These are phyloP conservation scores for Penicillium italicum DNA, from an alignment of 2,329 filamentous ascomycete species.

Conservation along the genomic window DNA sequence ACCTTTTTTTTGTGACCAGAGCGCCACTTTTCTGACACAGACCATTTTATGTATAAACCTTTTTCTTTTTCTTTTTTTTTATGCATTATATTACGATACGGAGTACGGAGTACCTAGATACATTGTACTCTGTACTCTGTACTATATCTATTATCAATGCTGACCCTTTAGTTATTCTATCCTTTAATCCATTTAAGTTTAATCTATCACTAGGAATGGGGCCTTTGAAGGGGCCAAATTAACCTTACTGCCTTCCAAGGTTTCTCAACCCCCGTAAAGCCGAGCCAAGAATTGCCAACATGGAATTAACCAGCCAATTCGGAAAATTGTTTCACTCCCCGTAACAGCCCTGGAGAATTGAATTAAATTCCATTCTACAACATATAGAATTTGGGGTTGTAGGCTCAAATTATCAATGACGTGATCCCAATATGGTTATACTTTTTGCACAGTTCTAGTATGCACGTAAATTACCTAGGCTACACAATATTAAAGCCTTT, in stretches of 20 bases:
- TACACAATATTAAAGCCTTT: conserved; percentile 5
- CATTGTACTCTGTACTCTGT: not conserved
- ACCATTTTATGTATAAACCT: conserved; percentile 10
- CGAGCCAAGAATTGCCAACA: conserved; percentile 20
- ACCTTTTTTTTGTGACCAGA: conserved; percentile 33
- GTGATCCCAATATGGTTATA: conserved; percentile 1
- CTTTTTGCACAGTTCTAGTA: not conserved
- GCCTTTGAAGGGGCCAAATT: conserved; percentile 15
- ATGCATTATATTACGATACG: not conserved
- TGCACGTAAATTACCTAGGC: conserved; percentile 2
- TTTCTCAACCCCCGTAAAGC: conserved; percentile 22
- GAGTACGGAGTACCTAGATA: too few species aligned
- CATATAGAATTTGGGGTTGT: not conserved
- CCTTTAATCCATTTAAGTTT: not conserved
- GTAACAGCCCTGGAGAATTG: not conserved
- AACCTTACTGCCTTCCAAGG: conserved; percentile 18
- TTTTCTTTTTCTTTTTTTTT: conserved; percentile 2
- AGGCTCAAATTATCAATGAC: conserved; percentile 1
- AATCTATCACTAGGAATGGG: conserved; percentile 19
- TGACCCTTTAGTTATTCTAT: not conserved
- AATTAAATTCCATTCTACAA: not conserved
- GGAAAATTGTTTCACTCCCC: not conserved
- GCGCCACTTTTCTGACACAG: conserved; percentile 30
- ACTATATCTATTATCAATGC: not conserved
- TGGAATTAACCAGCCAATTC: not conserved